Base-by-base conservation (phyloP, 352 stramenopile species). In the Phytophthora pseudosyringae region DNA sequence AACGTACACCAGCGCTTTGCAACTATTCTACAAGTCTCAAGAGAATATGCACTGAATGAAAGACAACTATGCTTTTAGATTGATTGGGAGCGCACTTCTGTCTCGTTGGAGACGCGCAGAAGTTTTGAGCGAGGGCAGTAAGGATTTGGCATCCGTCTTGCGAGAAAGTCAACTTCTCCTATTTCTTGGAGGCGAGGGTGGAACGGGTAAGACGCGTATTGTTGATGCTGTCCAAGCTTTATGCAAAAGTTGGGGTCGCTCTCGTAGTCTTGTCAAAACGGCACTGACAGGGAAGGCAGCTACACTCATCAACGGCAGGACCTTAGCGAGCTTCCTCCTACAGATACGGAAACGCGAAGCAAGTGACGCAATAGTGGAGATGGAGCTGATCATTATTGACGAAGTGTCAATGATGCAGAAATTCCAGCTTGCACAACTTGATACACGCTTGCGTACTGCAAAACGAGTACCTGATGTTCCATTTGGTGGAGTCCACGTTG, bases 391-490 rank as follows among this genome's bases (percentile, higher is more conserved):
- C 5, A 25, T 33, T 7, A 33, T 49, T 13, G 43, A 49, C 35
- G 43, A 49, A 16, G 16, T 49, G 7, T 49, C 43, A 18, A 49
- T 49, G 43, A 33, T 49, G 43, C 33, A 33, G 21, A 49, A 33
- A 35, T 4, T 10, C 5, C 21, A 49, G 11, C 43, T 49, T 16
- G 4, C 7, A 16, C 1, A 49, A n/a, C 6, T 33, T n/a, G 43
- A 32, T 12, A 49, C 33, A 32, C 18, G 33, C 0, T 33, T 49
- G 25, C 21, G 43, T 5, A 1, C 3, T 3, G 43, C 4, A 9
- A 35, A 33, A 35, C 6, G 43, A 10, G 25, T 35, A 8, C 43
- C 43, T 3, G 25, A 16, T 8, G 25, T 49, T 0, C 9, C 10
- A 33, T 33, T 49, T 49, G 43, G 43, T 35, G 43, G 43, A 6